A percentile compares a stretch with the other conserved stretches of the same genome.
Evolutionary conservation across 192 early-diverging fungal species (phyloP).

Genomic region (Backusella tarrabulga): DNA sequence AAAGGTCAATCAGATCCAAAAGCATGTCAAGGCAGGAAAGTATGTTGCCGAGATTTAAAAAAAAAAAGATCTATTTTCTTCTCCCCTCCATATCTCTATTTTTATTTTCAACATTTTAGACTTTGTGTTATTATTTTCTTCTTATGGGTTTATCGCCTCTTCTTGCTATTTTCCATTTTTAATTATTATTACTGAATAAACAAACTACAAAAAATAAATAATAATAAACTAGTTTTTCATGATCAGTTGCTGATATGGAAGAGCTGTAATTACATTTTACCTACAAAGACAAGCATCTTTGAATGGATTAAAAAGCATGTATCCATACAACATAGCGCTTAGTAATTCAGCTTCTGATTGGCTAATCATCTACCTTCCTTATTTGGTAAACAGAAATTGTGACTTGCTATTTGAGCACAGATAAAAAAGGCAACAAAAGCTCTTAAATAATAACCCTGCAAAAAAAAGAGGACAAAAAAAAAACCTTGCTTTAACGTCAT

Average conservation of each 20-base stretch:
- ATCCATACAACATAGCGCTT: background rate
- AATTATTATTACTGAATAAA: background rate
- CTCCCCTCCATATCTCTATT: background rate
- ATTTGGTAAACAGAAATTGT: background rate
- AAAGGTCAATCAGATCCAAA: background rate
- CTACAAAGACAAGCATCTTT: too few species aligned
- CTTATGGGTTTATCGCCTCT: background rate
- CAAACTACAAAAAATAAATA: background rate
- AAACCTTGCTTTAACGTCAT: background rate
- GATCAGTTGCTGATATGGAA: background rate
- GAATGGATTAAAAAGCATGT: too few species aligned
- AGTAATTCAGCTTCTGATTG: background rate
- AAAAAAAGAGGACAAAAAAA: background rate
- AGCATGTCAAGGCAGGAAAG: constrained; percentile 13
- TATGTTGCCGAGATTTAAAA: constrained; percentile 16
- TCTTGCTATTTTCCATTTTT: background rate
- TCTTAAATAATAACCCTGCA: background rate
- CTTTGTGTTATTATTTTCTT: background rate
- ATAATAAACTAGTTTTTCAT: background rate
- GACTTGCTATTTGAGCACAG: background rate
- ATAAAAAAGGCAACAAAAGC: background rate
- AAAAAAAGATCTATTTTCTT: background rate
- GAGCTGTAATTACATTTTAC: too few species aligned
- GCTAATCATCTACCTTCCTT: background rate
- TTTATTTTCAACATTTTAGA: background rate